Evolutionary conservation across 176 grass and related monocot genomes (phyloP).

Genomic region (Alloteropsis semialata): DNA sequence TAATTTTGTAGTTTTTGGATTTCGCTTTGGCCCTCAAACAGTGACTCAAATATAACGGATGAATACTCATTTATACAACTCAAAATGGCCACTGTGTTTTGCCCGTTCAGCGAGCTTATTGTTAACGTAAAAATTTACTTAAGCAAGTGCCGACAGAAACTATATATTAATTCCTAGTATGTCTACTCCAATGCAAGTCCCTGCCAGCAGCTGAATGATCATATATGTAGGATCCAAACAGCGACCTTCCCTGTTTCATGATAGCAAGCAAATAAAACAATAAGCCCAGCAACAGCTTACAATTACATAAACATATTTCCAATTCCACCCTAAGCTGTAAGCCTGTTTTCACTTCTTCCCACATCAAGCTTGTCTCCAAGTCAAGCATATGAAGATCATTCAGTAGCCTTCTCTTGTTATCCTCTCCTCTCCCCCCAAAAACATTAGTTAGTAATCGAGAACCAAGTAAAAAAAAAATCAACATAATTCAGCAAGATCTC

Average conservation of each 20-base stretch:
- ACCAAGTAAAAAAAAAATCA: constrained; percentile 24
- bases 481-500: constrained; percentile 22
- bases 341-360: background rate
- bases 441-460: constrained; percentile 75
- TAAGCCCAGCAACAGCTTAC: background rate
- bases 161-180: too few species aligned
- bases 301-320: constrained; percentile 8
- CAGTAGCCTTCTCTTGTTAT: constrained; percentile 70
- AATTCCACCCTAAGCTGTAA: constrained; percentile 8
- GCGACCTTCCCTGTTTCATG: constrained; percentile 50
- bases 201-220: too few species aligned
- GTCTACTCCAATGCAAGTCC: too few species aligned
- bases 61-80: too few species aligned
- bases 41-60: too few species aligned
- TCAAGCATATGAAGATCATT: constrained; percentile 79
- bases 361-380: background rate
- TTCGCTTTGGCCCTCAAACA: too few species aligned
- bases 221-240: too few species aligned
- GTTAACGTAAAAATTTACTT: too few species aligned
- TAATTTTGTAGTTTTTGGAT: too few species aligned
- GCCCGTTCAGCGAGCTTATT: too few species aligned
- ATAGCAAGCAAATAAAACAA: constrained; percentile 26
- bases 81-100: too few species aligned
- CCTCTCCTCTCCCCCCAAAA: constrained; percentile 96
- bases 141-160: too few species aligned